These are phyloP conservation scores for Chamaecrista fasciculata DNA, from an alignment of 306 rosid species.

Conservation along the genomic window DNA sequence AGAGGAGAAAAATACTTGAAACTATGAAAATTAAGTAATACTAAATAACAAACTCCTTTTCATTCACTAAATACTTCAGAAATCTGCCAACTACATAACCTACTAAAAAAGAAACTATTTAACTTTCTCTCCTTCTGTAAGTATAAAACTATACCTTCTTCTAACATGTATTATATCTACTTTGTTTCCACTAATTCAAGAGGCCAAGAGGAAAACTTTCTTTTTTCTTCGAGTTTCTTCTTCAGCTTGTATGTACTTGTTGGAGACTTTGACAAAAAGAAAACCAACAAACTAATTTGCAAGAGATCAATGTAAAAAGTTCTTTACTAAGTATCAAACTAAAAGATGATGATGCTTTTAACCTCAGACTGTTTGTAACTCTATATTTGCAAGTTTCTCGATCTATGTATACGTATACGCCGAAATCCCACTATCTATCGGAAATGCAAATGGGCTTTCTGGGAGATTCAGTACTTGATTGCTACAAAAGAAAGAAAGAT, in stretches of 20 bases:
- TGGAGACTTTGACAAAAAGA: slow-evolving; percentile 26
- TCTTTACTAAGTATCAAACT: slow-evolving; percentile 1
- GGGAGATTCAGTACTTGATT: slow-evolving; percentile 64
- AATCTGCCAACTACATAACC: slow-evolving; percentile 6
- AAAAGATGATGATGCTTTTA: not conserved
- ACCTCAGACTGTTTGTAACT: slow-evolving; percentile 4
- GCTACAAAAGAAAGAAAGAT: slow-evolving; percentile 25
- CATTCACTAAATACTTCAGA: not conserved
- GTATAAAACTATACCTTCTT: slow-evolving; percentile 22
- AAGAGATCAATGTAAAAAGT: not conserved
- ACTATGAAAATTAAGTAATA: slow-evolving; percentile 14
- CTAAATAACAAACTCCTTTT: not conserved
- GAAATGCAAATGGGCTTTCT: slow-evolving; percentile 67
- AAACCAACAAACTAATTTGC: slow-evolving; percentile 4
- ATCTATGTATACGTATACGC: too few species aligned
- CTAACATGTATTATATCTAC: slow-evolving; percentile 20
- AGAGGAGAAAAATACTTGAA: not conserved
- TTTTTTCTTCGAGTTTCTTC: not conserved
- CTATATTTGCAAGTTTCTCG: too few species aligned
- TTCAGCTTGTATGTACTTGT: slow-evolving; percentile 22
- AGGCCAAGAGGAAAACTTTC: not conserved
- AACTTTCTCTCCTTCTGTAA: slow-evolving; percentile 3
- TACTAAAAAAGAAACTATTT: slow-evolving; percentile 8
- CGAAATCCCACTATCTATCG: slow-evolving; percentile 28
- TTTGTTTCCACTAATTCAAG: slow-evolving; percentile 26